A percentile compares a stretch with the other conserved stretches of the same genome.
Conservation (phyloP, 169 alveolate genomes). For the Toxoplasma gondii region DNA sequence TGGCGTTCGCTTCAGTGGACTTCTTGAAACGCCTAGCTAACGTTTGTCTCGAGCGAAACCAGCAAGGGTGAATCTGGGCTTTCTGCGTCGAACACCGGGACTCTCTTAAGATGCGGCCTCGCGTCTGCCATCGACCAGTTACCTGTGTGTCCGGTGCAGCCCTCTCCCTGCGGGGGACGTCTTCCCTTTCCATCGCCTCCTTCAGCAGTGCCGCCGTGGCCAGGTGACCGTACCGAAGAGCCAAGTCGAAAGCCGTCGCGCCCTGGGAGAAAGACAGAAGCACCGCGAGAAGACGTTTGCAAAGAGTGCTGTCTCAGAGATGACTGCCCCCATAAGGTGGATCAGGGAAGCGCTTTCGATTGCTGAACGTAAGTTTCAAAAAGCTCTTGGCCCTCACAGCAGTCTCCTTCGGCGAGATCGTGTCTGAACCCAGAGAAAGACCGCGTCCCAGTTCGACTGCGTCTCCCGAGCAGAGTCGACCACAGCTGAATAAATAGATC, state of each 20-base stretch:
- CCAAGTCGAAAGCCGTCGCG: conserved; percentile 18
- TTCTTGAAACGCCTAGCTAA: neutral
- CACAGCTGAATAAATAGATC: too few relatives aligned
- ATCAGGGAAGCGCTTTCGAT: neutral
- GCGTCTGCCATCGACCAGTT: neutral
- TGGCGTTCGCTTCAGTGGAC: too few relatives aligned
- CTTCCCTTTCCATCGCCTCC: neutral
- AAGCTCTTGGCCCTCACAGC: neutral
- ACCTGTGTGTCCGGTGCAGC: neutral
- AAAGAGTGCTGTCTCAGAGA: neutral
- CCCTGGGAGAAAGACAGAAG: neutral
- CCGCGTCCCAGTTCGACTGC: neutral
- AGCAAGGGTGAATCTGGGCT: neutral
- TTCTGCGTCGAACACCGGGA: neutral
- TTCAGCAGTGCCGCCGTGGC: neutral
- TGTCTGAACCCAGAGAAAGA: neutral
- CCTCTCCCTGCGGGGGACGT: neutral
- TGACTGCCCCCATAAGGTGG: neutral
- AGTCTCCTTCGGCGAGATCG: neutral
- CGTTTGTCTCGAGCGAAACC: neutral
- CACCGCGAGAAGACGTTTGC: neutral
- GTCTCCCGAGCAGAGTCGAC: neutral
- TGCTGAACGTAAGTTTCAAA: neutral
- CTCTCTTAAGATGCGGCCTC: neutral
- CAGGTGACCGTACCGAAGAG: neutral